phyloP scores from a whole-genome alignment of 352 stramenopile genomes.

The Phytophthora fragariae region DNA sequence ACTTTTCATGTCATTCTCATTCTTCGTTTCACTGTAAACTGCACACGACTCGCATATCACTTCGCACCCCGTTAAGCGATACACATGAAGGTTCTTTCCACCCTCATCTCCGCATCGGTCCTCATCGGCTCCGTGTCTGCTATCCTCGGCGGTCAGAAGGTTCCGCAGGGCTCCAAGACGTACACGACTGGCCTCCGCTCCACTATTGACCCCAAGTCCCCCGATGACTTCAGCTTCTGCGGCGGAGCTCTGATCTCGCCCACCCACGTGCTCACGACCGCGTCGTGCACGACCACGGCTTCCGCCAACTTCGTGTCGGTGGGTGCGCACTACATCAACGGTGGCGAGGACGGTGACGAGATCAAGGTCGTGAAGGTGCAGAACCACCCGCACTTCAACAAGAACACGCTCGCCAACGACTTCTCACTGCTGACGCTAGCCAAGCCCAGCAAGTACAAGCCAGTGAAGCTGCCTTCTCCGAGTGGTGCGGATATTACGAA shows the following conservation, averaged over 20 bases:
- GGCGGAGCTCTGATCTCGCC: slow-evolving; percentile 29
- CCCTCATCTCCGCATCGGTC: slow-evolving; percentile 28
- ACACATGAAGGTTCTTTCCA: slow-evolving; percentile 7
- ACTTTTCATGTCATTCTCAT: background rate
- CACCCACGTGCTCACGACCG: slow-evolving; percentile 37
- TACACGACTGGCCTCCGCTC: slow-evolving; percentile 49
- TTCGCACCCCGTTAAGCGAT: background rate
- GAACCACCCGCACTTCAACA: slow-evolving; percentile 50
- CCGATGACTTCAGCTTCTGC: slow-evolving; percentile 35
- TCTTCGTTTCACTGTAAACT: background rate
- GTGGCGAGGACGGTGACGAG: slow-evolving; percentile 33
- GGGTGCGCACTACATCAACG: slow-evolving; percentile 41
- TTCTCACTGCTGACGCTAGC: slow-evolving; percentile 45
- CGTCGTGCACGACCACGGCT: slow-evolving; percentile 18
- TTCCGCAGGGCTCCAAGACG: slow-evolving; percentile 44
- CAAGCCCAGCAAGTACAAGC: slow-evolving; percentile 28
- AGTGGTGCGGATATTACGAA: slow-evolving; percentile 18
- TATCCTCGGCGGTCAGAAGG: slow-evolving; percentile 48
- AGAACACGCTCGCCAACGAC: slow-evolving; percentile 36
- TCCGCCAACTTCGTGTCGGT: slow-evolving; percentile 36
- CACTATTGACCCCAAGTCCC: slow-evolving; percentile 30
- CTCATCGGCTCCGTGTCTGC: slow-evolving; percentile 26
- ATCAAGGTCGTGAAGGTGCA: slow-evolving; percentile 38
- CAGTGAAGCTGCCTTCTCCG: slow-evolving; percentile 33
- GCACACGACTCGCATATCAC: background rate